Base-by-base conservation (phyloP, 768 basidiomycete genomes). In the Suillus paluster region DNA sequence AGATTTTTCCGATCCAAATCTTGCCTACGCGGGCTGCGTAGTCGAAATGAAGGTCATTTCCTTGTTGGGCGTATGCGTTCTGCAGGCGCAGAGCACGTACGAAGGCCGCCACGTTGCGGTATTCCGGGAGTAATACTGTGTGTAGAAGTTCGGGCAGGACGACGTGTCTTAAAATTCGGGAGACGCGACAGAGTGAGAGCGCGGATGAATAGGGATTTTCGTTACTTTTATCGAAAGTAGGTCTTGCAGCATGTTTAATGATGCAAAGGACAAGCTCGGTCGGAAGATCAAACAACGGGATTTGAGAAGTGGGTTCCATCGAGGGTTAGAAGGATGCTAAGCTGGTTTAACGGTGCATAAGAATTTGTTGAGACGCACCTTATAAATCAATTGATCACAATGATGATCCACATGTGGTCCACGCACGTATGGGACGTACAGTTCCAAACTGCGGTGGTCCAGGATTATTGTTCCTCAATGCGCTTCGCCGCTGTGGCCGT, bases 91-190 rank as follows among this genome's bases (percentile, higher is more conserved):
- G 62, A 36, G 76, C 68, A 44, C 68, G 63, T 39, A 75, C 66
- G 68, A 82, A 80, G 3, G 41, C 41, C 7, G 17, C 17, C 41
- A 41, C 17, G 15, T 17, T 15, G 5, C 7, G 5, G 17, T 17
- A 6, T 6, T 17, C 7, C 48, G 65, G 59, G 33, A 81, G 71
- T 23, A 79, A 59, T 5, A 82, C 77, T 14, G 76, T 80, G 59
- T 76, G 71, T 11, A 81, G 72, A 56, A 82, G 71, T 57, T 70
- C 64, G 38, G 73, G 78, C 75, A 82, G 80, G 23, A 72, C 66
- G 23, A 67, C 67, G 19, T 65, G 70, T 17, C 78, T 74, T 27
- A 80, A 49, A 23, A 57, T 57, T 48, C 65, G 67, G 7, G 77
- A 81, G 14, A 79, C 79, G n/a, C 63, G 64, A 34, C 75, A 70